These are phyloP conservation scores for Blastobotrys illinoisensis DNA, from an alignment of 1,139 yeast species.

Conservation along the genomic window DNA sequence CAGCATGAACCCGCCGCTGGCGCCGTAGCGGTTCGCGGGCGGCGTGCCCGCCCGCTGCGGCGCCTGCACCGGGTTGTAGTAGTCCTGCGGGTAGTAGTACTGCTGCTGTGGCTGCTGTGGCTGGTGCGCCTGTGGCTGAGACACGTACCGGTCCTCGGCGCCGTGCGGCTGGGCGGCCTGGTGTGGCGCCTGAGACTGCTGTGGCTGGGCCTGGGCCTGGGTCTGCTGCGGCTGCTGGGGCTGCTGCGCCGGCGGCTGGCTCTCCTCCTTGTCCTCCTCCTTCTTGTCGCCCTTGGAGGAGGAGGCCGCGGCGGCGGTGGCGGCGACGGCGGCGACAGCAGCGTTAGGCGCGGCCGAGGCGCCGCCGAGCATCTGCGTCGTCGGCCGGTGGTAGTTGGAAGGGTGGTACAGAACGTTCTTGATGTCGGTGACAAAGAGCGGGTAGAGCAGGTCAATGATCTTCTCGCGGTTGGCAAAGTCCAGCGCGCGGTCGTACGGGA, in stretches of 20 bases:
- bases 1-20: slow-evolving; percentile 7
- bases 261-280: neutral
- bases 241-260: slow-evolving; percentile 4
- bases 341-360: slow-evolving; percentile 10
- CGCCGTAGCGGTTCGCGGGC: slow-evolving; percentile 2
- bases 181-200: neutral
- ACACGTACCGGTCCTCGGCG: neutral
- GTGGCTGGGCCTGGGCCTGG: slow-evolving; percentile 5
- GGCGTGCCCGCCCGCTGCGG: slow-evolving; percentile 3
- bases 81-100: slow-evolving; percentile 1
- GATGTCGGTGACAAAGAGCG: slow-evolving; percentile 82
- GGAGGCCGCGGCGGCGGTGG: neutral
- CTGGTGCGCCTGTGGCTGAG: slow-evolving; percentile 4
- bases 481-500: slow-evolving; percentile 88
- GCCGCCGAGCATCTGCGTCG: slow-evolving; percentile 21
- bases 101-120: slow-evolving; percentile 3
- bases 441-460: slow-evolving; percentile 78
- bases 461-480: slow-evolving; percentile 89
- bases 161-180: neutral
- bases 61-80: neutral
- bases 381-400: slow-evolving; percentile 30
- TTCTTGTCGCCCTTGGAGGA: neutral
- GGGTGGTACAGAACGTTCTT: slow-evolving; percentile 53
- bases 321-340: slow-evolving; percentile 5
- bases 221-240: slow-evolving; percentile 4